Percentiles rank a stretch among this genome's conserved stretches.
These are phyloP conservation scores for Phytophthora idaei DNA, from an alignment of 352 stramenopile species.

Conservation along the genomic window DNA sequence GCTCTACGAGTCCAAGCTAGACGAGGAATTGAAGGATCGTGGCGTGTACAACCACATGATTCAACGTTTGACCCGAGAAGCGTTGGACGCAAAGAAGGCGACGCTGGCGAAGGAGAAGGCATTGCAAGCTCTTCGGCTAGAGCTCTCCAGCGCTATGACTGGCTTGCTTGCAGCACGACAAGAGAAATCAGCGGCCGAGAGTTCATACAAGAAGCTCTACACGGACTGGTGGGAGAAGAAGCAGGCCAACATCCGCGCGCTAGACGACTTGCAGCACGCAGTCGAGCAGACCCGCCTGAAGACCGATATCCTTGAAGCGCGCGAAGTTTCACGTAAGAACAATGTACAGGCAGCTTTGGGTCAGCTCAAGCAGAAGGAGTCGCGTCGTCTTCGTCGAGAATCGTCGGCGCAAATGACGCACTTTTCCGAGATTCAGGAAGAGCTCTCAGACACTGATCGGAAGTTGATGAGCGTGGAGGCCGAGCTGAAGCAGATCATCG, in stretches of 20 bases:
- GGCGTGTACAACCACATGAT: constrained; percentile 89
- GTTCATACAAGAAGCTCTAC: constrained; percentile 67
- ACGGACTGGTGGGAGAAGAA: constrained; percentile 74
- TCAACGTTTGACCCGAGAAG: constrained; percentile 66
- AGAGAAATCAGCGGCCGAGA: constrained; percentile 75
- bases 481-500: constrained; percentile 78
- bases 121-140: constrained; percentile 56
- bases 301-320: constrained; percentile 77
- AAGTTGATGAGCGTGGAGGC: constrained; percentile 71
- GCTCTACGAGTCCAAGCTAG: constrained; percentile 81
- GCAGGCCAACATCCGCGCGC: constrained; percentile 70
- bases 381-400: constrained; percentile 71
- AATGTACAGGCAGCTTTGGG: constrained; percentile 73
- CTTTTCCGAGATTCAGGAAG: constrained; percentile 82
- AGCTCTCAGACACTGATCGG: constrained; percentile 72
- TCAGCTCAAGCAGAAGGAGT: constrained; percentile 76
- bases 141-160: constrained; percentile 57
- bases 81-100: constrained; percentile 65
- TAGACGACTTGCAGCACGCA: constrained; percentile 79
- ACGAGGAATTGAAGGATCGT: constrained; percentile 70
- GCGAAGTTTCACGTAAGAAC: constrained; percentile 76
- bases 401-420: constrained; percentile 77
- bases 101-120: constrained; percentile 70
- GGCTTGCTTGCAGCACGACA: constrained; percentile 62
- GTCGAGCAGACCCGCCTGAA: constrained; percentile 79